Base-by-base conservation (phyloP, 2,329 filamentous ascomycete genomes). In the Colletotrichum simmondsii region DNA sequence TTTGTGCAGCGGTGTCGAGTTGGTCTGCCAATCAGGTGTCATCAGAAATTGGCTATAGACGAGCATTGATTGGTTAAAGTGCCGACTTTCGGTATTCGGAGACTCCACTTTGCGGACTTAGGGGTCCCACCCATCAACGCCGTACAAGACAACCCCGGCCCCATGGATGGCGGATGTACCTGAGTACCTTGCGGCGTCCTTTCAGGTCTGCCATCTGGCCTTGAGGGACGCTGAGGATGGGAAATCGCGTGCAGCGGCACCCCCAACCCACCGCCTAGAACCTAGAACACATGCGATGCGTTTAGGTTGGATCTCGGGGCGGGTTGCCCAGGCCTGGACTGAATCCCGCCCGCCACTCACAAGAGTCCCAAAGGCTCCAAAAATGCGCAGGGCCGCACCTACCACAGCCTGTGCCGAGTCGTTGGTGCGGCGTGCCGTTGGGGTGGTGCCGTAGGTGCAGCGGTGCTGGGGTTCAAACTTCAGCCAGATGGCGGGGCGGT, bases 11-110 rank as follows among this genome's bases (percentile, higher is more conserved):
- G 42, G 19, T 49, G 7, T 49, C 3, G 42, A 42, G 42, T 22
- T n/a, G 19, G 19, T 22, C 42, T 49, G 19, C 42, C 42, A 49
- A 49, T 49, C 42, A 49, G 42, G 8, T 49, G 42, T 22, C 19
- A 22, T 49, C 19, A 49, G 42, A 49, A 49, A 65, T 70, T 60
- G 70, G 42, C 60, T 65, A 58, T 26, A 19, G 35, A 3, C 14
- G 11, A 19, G 11, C 12, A 22, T 3, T 70, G 59, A 72, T 72
- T 72, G 70, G 70, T 10, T 3, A 8, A 16, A 22, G 11, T n/a
- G 30, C 5, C 32, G 22, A 26, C 1, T 6, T 49, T 49, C 42
- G 42, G 42, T 49, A 49, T 49, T 49, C 42, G 42, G 42, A 49
- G 12, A 24, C 5, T 4, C 61, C 49, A 37, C 12, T 37, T 53